Base-by-base conservation (phyloP, 768 basidiomycete genomes). In the Pleurotus platypus region DNA sequence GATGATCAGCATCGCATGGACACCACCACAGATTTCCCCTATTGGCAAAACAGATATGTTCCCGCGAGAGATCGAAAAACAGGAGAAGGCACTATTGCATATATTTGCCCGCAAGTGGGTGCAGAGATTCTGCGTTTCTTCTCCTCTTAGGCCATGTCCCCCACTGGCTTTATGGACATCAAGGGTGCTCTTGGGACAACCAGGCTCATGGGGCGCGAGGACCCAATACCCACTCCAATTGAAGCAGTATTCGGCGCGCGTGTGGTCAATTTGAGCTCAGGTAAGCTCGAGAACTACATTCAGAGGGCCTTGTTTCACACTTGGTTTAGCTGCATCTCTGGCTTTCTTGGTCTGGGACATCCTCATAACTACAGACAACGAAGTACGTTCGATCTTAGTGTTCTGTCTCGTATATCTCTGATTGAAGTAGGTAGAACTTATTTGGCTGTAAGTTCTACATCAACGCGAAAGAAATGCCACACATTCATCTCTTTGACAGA, bases 211-310 rank as follows among this genome's bases (percentile, higher is more conserved):
- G 30, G 24, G n/a, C 37, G 38, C 16, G 50, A 26, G 9, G 42
- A 50, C 69, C 67, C 57, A 63, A 60, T 48, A 67, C 70, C 37
- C 69, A 64, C 54, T 58, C 42, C 39, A 27, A 62, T 60, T 22
- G 57, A 59, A 39, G 43, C 58, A 11, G 59, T 60, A 18, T 46
- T 57, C 3, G 70, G 68, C 13, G 70, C 69, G 18, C 64, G 69
- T 50, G 66, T 63, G 35, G 70, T 72, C 18, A 72, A 72, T 58
- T 65, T 69, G 16, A 70, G 66, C 60, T 70, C 68, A 57, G 64
- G 70, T 71, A n/a, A 43, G 13, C 42, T n/a, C 30, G 30, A 30
- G 30, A 30, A 30, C 30, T 30, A 30, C 11, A 30, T 6, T 8
- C 27, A 30, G 8, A 30, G 8, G 30, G 1, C 30, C 9, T 30